phyloP scores from a whole-genome alignment of 257 asterid genomes.

The Solanum tacnaense region DNA sequence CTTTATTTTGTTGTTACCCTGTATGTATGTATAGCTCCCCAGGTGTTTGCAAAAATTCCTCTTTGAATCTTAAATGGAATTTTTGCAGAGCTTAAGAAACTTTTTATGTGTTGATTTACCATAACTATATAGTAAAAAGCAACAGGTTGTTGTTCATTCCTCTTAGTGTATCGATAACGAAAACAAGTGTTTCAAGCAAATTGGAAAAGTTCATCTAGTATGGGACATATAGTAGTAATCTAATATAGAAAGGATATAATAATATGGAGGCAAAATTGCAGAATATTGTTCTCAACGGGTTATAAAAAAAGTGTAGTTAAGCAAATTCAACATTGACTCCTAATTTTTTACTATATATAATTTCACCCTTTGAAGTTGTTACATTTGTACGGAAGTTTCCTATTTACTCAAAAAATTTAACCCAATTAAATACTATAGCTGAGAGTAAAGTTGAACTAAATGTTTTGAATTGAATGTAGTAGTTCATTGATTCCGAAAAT shows the following conservation, averaged over 20 bases:
- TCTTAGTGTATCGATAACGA: too few species aligned
- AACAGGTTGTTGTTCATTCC: too few species aligned
- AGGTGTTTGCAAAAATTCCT: too few species aligned
- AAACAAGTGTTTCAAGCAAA: too few species aligned
- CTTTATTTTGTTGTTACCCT: too few species aligned
- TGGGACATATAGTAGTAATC: neutral
- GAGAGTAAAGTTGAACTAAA: neutral
- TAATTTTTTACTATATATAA: neutral
- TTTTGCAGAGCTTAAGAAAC: too few species aligned
- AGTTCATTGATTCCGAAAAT: constrained; percentile 58
- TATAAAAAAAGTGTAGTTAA: too few species aligned
- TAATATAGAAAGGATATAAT: neutral
- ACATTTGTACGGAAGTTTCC: neutral
- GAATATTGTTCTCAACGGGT: neutral
- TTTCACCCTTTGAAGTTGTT: neutral
- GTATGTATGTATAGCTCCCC: too few species aligned
- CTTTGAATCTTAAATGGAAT: too few species aligned
- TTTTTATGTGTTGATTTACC: too few species aligned
- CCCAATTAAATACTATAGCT: neutral
- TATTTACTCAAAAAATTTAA: neutral
- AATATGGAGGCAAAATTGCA: neutral
- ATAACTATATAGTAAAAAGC: too few species aligned
- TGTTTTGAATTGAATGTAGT: neutral
- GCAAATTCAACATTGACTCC: neutral
- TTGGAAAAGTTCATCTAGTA: too few species aligned